A percentile compares a stretch with the other conserved stretches of the same genome.
Conservation (phyloP, 208 protist genomes). For the Porcisia deanei region DNA sequence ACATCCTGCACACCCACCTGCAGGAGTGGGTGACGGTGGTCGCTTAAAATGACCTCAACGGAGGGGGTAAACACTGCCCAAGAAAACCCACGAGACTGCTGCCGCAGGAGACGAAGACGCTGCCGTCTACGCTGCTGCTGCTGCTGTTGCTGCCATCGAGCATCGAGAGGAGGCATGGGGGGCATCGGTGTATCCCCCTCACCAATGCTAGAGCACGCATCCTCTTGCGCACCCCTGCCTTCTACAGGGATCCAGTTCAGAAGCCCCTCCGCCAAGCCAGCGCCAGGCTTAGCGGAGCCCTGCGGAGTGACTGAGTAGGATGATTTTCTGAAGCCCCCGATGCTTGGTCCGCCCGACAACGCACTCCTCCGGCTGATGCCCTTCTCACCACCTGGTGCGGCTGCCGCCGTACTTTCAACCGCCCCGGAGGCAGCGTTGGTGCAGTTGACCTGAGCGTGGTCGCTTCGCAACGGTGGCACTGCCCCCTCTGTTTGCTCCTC, state of each 20-base stretch:
- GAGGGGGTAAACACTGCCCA: slow-evolving; percentile 40
- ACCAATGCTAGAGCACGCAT: background rate
- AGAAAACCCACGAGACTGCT: slow-evolving; percentile 23
- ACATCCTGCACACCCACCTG: slow-evolving; percentile 41
- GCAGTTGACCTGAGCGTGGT: background rate
- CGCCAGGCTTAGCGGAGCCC: background rate
- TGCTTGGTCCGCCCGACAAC: background rate
- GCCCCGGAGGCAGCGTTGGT: background rate
- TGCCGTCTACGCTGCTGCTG: background rate
- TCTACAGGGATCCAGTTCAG: background rate
- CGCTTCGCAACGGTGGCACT: background rate
- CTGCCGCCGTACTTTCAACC: background rate
- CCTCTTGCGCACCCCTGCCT: background rate
- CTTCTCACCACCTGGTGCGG: background rate
- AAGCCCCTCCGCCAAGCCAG: background rate
- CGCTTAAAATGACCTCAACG: slow-evolving; percentile 61
- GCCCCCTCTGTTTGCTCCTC: background rate
- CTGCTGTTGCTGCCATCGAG: slow-evolving; percentile 1
- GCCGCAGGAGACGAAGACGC: background rate
- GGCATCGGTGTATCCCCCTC: background rate
- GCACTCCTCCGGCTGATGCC: background rate
- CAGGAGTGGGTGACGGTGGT: slow-evolving; percentile 68
- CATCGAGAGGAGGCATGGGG: background rate
- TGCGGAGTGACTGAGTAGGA: background rate
- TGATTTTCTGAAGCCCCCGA: background rate